Evolutionary conservation across 306 rosid species (phyloP), one percentile per base, ranked within the genome.

Genomic region (Trifolium subterraneum): DNA sequence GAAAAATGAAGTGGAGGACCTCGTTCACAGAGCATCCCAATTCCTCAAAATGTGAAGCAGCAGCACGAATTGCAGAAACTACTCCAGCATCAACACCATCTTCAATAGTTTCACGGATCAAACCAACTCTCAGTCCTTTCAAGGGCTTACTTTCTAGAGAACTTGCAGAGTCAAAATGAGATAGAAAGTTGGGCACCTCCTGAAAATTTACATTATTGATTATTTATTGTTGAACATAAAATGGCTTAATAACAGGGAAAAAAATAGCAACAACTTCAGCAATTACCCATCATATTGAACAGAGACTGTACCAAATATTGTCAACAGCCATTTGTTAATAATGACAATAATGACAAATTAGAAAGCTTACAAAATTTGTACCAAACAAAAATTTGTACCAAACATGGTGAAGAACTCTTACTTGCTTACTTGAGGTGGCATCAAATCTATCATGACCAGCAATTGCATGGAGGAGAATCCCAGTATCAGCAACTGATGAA

Each of bases 391-490:
- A 65, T 23, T 35, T 45, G 61, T 13, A 82, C 27, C 60, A 70
- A 54, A 74, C 54, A 41, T 25, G 42, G 63, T 10, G 45, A 73
- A 51, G 50, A 59, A 47, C 44, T 16, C 81, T 70, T 83, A 94
- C 99, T 69, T 79, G 93, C 82, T 88, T 90, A 82, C 95, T 90
- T 79, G 95, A 84, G 8, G 97, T 94, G 65, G 97, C 97, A 84
- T 94, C 99, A 82, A 86, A 84, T 78, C 86, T 84, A 82, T 94
- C 97, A 74, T 92, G 90, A 55, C 99, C 97, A 76, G 97, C 83
- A 74, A 94, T 90, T 23, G 97, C 85, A 71, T 85, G 88, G 47
- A 94, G 96, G 73, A 94, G 97, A 79, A 94, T 87, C 68, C 97
- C 97, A 50, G 97, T 39, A 90, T 94, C 99, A 63, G 86, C 89